Evolutionary conservation across 257 asterid genomes (phyloP).

Genomic region (Marsdenia floribunda): DNA sequence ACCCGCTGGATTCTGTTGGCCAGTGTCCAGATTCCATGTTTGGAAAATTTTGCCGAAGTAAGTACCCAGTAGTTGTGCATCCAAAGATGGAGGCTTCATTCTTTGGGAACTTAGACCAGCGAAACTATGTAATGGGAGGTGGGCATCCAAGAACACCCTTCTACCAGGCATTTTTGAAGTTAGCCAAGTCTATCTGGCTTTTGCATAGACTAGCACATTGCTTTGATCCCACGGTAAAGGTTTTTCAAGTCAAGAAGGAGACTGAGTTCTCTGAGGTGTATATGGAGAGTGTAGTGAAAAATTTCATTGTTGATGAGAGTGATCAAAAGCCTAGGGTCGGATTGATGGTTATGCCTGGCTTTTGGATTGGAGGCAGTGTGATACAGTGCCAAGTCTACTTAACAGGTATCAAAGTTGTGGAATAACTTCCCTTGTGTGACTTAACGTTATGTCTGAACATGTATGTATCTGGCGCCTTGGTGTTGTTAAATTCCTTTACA

Average conservation of each 20-base stretch:
- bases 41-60: constrained; percentile 72
- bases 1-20: constrained; percentile 85
- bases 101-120: constrained; percentile 83
- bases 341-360: constrained; percentile 96
- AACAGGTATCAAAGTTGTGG: constrained; percentile 63
- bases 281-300: constrained; percentile 83
- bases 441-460: constrained; percentile 6
- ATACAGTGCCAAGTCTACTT: constrained; percentile 87
- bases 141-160: constrained; percentile 97
- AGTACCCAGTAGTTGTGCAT: constrained; percentile 69
- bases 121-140: constrained; percentile 60
- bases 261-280: constrained; percentile 84
- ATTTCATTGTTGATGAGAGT: constrained; percentile 47
- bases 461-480: constrained; percentile 27
- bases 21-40: constrained; percentile 65
- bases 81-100: constrained; percentile 94
- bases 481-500: constrained; percentile 6
- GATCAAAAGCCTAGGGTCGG: constrained; percentile 83
- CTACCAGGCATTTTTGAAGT: constrained; percentile 88
- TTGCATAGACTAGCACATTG: constrained; percentile 80
- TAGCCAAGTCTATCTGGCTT: constrained; percentile 90
- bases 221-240: constrained; percentile 67
- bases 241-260: constrained; percentile 80
- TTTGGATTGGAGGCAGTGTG: constrained; percentile 86
- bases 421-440: constrained; percentile 27